Evolutionary conservation across 805 yeast species (phyloP).

Genomic region (Millerozyma miso): DNA sequence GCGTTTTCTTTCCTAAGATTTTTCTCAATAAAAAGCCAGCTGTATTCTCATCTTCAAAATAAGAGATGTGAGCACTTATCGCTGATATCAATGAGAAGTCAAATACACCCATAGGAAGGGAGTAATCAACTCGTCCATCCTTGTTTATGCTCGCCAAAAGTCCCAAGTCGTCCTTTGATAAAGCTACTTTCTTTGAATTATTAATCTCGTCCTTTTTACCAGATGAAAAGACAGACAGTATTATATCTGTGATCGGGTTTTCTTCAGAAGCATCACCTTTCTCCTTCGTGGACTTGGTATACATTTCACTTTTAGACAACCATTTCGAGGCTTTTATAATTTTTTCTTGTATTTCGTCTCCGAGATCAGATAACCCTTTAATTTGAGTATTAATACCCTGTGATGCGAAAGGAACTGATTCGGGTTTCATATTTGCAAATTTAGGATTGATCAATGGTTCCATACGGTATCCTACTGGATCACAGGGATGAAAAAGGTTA

Average conservation of each 20-base stretch:
- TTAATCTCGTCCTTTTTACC: slow-evolving; percentile 14
- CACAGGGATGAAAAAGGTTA: slow-evolving; percentile 86
- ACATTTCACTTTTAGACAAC: slow-evolving; percentile 14
- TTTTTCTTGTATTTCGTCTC: slow-evolving; percentile 35
- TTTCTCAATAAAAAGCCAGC: slow-evolving; percentile 74
- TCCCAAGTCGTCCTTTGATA: slow-evolving; percentile 25
- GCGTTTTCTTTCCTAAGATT: slow-evolving; percentile 28
- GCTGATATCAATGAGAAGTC: slow-evolving; percentile 80
- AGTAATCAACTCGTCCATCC: slow-evolving; percentile 78
- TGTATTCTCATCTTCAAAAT: slow-evolving; percentile 81
- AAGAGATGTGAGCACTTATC: slow-evolving; percentile 81
- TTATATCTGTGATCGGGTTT: slow-evolving; percentile 39
- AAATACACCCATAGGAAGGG: slow-evolving; percentile 70
- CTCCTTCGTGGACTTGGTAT: neutral
- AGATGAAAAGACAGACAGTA: slow-evolving; percentile 22
- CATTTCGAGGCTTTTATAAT: slow-evolving; percentile 35
- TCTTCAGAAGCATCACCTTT: slow-evolving; percentile 15
- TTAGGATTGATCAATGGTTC: slow-evolving; percentile 71
- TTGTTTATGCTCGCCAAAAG: slow-evolving; percentile 51
- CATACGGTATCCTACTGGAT: slow-evolving; percentile 83
- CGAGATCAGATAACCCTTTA: slow-evolving; percentile 37
- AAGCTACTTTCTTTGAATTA: slow-evolving; percentile 20
- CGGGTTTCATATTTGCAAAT: slow-evolving; percentile 51
- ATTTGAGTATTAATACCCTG: slow-evolving; percentile 49
- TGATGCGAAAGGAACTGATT: slow-evolving; percentile 51